phyloP scores from a whole-genome alignment of 2,329 filamentous ascomycete species.

The Claviceps capensis region DNA sequence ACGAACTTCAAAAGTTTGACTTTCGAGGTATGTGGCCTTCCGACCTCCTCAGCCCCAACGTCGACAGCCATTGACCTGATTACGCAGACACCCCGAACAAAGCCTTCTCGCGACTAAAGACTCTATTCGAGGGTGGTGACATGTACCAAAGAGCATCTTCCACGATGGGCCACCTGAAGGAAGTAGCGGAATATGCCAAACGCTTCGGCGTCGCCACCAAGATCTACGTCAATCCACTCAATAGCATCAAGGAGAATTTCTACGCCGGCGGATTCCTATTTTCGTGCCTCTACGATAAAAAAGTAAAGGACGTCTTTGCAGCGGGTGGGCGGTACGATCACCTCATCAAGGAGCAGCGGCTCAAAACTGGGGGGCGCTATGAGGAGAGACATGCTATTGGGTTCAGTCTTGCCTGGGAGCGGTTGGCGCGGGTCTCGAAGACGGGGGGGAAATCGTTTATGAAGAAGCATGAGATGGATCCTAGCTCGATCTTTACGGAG shows the following conservation, averaged over 20 bases:
- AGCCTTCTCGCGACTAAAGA: constrained; percentile 44
- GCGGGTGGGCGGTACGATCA: constrained; percentile 89
- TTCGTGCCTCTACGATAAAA: constrained; percentile 78
- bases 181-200: constrained; percentile 64
- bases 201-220: constrained; percentile 63
- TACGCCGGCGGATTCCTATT: constrained; percentile 79
- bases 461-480: constrained; percentile 57
- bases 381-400: constrained; percentile 73
- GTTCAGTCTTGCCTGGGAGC: constrained; percentile 82
- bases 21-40: constrained; percentile 50
- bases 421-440: constrained; percentile 54
- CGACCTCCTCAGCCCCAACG: neutral
- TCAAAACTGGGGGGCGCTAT: constrained; percentile 47
- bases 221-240: constrained; percentile 72
- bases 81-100: constrained; percentile 38
- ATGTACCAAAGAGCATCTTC: constrained; percentile 61
- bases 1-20: constrained; percentile 82
- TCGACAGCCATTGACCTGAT: neutral
- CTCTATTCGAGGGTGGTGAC: constrained; percentile 47
- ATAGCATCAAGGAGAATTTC: constrained; percentile 83
- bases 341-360: constrained; percentile 71
- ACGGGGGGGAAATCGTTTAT: constrained; percentile 42
- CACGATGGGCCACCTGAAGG: constrained; percentile 66
- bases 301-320: constrained; percentile 73
- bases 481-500: constrained; percentile 42